phyloP scores from a whole-genome alignment of 192 early-diverging fungal genomes.

The Backusella westeae region DNA sequence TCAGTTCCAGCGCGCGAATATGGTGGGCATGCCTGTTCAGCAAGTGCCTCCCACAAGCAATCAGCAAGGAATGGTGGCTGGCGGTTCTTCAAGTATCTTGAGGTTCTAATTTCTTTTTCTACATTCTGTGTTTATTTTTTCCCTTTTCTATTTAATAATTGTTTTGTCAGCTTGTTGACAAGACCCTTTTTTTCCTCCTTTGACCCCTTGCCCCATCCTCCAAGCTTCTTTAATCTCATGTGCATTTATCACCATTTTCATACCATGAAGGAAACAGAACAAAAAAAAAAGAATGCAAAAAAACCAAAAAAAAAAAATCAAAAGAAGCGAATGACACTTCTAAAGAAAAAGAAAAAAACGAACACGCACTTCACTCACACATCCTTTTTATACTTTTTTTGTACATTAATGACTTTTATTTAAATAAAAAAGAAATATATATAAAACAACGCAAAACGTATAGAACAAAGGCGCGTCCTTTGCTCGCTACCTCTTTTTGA shows the following conservation, averaged over 20 bases:
- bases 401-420: background rate
- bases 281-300: background rate
- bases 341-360: background rate
- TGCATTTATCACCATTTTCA: background rate
- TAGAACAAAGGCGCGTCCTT: background rate
- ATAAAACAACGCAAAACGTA: background rate
- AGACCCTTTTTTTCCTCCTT: background rate
- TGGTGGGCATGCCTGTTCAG: constrained; percentile 1
- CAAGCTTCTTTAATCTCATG: background rate
- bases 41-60: background rate
- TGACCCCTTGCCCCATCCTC: background rate
- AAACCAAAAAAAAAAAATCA: background rate
- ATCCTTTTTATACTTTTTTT: background rate
- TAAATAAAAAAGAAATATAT: background rate
- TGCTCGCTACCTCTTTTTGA: constrained; percentile 56
- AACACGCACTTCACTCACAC: background rate
- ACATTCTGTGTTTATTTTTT: background rate
- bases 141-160: background rate
- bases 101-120: constrained; percentile 12
- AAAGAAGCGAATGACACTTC: background rate
- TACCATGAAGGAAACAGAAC: background rate
- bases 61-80: constrained; percentile 9
- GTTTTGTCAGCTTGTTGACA: background rate
- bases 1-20: constrained; percentile 14
- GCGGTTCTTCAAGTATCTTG: constrained; percentile 8